phyloP scores from a whole-genome alignment of 1,284 basidiomycete species.

The Boletus calvinii region DNA sequence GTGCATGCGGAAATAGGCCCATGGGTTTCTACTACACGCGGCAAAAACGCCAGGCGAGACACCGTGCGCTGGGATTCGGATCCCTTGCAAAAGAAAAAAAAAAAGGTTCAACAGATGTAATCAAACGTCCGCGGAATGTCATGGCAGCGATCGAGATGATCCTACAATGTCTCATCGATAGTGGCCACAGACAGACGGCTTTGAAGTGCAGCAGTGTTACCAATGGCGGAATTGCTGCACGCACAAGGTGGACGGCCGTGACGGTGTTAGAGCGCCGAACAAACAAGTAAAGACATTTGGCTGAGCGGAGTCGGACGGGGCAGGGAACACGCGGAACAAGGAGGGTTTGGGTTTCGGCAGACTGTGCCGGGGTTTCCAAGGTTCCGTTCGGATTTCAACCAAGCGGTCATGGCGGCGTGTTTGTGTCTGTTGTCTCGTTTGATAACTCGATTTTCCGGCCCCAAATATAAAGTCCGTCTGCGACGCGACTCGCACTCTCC shows the following conservation, averaged over 20 bases:
- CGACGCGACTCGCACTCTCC: constrained; percentile 29
- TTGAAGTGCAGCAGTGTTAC: neutral
- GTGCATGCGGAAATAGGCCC: constrained; percentile 1
- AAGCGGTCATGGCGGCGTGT: constrained; percentile 21
- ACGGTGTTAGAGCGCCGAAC: constrained; percentile 24
- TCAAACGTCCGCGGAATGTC: neutral
- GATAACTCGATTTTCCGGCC: constrained; percentile 30
- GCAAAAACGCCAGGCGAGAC: constrained; percentile 14
- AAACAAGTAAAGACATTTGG: neutral
- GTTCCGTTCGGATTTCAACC: constrained; percentile 28
- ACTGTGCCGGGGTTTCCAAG: constrained; percentile 26
- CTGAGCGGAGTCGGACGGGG: neutral
- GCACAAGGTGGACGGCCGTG: neutral
- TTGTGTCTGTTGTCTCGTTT: constrained; percentile 28
- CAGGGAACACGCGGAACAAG: constrained; percentile 21
- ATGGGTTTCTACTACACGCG: constrained; percentile 2
- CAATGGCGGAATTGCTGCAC: neutral
- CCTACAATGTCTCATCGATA: neutral
- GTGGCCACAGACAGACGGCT: neutral
- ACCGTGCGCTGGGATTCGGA: neutral
- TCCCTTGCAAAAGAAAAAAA: neutral
- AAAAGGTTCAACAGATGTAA: neutral
- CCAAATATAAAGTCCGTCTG: constrained; percentile 38
- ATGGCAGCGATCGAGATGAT: neutral
- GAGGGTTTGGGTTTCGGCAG: constrained; percentile 13